These are phyloP conservation scores for Peronospora belbahrii DNA, from an alignment of 352 stramenopile genomes.

Conservation along the genomic window DNA sequence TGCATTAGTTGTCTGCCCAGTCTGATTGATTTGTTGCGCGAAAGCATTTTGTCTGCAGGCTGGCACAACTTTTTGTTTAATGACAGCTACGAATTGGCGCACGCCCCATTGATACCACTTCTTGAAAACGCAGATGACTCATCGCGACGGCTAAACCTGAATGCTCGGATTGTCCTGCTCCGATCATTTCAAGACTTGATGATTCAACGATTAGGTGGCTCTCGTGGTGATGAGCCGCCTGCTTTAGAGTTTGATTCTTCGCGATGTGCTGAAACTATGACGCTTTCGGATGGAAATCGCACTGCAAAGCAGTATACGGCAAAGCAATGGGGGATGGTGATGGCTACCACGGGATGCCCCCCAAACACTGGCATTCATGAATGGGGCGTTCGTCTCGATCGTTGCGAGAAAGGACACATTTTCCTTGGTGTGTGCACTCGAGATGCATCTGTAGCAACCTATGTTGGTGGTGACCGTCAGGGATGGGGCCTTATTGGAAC, in stretches of 20 bases:
- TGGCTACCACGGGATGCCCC: constrained; percentile 76
- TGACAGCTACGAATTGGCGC: constrained; percentile 50
- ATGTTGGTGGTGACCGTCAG: constrained; percentile 84
- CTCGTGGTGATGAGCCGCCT: constrained; percentile 60
- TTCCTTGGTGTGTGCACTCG: constrained; percentile 84
- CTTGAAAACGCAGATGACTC: constrained; percentile 37
- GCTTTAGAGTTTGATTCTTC: constrained; percentile 83
- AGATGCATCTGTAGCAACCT: constrained; percentile 81
- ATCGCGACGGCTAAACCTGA: constrained; percentile 13
- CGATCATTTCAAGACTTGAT: constrained; percentile 83
- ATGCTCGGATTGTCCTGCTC: constrained; percentile 56
- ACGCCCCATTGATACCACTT: constrained; percentile 59
- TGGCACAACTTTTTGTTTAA: constrained; percentile 56
- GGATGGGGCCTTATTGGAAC: constrained; percentile 87
- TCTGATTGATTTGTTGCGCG: constrained; percentile 53
- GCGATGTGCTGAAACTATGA: constrained; percentile 86
- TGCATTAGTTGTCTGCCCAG: constrained; percentile 53
- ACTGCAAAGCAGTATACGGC: constrained; percentile 86
- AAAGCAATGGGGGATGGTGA: constrained; percentile 88
- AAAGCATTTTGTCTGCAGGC: constrained; percentile 50
- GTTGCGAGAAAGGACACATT: constrained; percentile 86
- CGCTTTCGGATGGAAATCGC: constrained; percentile 70
- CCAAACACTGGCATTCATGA: constrained; percentile 83
- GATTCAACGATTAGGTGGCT: constrained; percentile 68
- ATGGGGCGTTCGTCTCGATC: constrained; percentile 81